Percentiles rank a stretch among this genome's conserved stretches.
phyloP scores from a whole-genome alignment of 768 basidiomycete genomes.

The Amylocystis lapponica region DNA sequence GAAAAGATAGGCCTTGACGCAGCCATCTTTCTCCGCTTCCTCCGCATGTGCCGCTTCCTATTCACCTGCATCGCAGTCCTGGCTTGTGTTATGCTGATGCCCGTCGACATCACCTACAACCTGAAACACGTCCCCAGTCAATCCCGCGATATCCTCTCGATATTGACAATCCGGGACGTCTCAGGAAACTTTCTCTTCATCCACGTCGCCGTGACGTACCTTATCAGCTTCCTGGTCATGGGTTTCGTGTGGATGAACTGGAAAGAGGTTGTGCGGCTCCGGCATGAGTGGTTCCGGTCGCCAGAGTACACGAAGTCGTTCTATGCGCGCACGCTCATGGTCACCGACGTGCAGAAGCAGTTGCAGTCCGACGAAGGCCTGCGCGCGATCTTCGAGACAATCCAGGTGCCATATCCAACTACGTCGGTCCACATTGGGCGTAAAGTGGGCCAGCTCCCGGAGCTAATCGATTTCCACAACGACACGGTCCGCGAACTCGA shows the following conservation, averaged over 20 bases:
- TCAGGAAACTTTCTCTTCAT: conserved; percentile 64
- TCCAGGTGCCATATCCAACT: conserved; percentile 80
- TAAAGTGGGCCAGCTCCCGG: conserved; percentile 81
- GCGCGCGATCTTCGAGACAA: conserved; percentile 61
- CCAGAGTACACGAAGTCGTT: conserved; percentile 86
- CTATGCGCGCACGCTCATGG: conserved; percentile 88
- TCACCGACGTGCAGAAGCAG: conserved; percentile 74
- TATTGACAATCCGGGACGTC: conserved; percentile 86
- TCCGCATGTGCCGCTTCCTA: conserved; percentile 73
- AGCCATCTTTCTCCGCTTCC: conserved; percentile 87
- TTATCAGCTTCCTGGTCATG: conserved; percentile 72
- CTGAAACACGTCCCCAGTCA: conserved; percentile 49
- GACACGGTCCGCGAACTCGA: conserved; percentile 92
- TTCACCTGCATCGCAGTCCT: conserved; percentile 61
- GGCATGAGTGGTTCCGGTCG: conserved; percentile 84
- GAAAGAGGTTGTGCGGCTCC: conserved; percentile 71
- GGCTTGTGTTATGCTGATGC: conserved; percentile 71
- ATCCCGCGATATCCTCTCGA: conserved; percentile 59
- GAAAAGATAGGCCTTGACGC: conserved; percentile 91
- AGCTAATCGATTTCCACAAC: conserved; percentile 90
- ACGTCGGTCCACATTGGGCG: conserved; percentile 88
- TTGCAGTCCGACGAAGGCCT: conserved; percentile 84
- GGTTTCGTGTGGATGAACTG: conserved; percentile 70
- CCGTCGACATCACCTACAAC: conserved; percentile 85
- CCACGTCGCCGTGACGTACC: conserved; percentile 79